A percentile compares a stretch with the other conserved stretches of the same genome.
These are phyloP conservation scores for Talaromyces atroroseus DNA, from an alignment of 2,329 filamentous ascomycete genomes.

Conservation along the genomic window DNA sequence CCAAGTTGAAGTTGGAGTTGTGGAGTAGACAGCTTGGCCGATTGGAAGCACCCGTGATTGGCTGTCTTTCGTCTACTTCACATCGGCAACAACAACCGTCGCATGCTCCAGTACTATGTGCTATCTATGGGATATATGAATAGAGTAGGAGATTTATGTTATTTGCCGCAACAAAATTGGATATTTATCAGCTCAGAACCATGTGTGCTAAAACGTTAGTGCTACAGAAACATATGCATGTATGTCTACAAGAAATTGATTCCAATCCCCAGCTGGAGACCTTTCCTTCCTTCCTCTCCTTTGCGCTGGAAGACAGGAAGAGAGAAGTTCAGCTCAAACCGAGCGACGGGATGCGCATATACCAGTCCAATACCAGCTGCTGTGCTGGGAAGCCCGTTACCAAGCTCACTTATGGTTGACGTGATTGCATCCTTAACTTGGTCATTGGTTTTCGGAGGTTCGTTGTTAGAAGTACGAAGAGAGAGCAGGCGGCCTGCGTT, in stretches of 20 bases:
- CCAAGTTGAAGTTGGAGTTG: neutral
- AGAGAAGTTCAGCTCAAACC: slow-evolving; percentile 95
- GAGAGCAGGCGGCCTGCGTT: slow-evolving; percentile 84
- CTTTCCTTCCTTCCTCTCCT: slow-evolving; percentile 85
- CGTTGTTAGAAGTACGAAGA: slow-evolving; percentile 53
- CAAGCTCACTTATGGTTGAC: slow-evolving; percentile 63
- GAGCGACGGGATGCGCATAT: slow-evolving; percentile 86
- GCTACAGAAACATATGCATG: slow-evolving; percentile 1
- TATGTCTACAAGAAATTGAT: slow-evolving; percentile 78
- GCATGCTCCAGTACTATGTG: neutral
- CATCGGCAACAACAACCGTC: neutral
- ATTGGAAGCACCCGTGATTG: slow-evolving; percentile 7
- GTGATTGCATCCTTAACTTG: slow-evolving; percentile 41
- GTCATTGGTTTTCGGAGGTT: slow-evolving; percentile 45
- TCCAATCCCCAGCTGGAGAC: slow-evolving; percentile 89
- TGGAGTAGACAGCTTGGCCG: slow-evolving; percentile 16
- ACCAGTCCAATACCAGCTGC: slow-evolving; percentile 86
- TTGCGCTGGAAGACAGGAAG: slow-evolving; percentile 74
- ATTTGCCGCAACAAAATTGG: neutral
- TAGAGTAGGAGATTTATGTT: neutral
- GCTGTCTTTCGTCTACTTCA: neutral
- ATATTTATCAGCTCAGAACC: neutral
- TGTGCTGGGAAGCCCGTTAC: slow-evolving; percentile 72
- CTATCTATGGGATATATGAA: neutral
- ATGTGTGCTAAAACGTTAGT: neutral